phyloP scores from a whole-genome alignment of 1,139 yeast genomes.

The Meyerozyma smithsonii region DNA sequence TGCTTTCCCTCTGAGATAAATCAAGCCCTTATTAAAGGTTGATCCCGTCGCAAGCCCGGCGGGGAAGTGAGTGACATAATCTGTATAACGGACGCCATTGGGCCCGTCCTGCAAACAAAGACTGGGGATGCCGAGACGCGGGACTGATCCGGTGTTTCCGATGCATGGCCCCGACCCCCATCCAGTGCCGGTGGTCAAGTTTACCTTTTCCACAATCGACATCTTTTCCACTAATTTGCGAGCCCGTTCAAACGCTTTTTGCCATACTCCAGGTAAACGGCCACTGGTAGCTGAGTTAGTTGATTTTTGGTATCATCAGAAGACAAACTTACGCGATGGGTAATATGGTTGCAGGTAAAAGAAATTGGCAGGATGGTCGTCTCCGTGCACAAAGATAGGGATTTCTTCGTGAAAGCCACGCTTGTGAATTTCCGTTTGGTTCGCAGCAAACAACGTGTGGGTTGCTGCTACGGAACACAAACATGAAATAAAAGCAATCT shows the following conservation, averaged over 20 bases:
- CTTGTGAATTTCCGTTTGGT: constrained; percentile 15
- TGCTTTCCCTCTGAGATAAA: constrained; percentile 51
- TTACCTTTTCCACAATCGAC: constrained; percentile 56
- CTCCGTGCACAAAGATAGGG: constrained; percentile 26
- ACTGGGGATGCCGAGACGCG: constrained; percentile 52
- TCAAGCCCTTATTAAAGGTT: constrained; percentile 51
- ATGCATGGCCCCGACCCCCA: constrained; percentile 63
- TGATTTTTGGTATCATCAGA: background rate
- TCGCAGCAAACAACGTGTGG: constrained; percentile 7
- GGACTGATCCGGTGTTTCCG: constrained; percentile 60
- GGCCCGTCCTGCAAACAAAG: constrained; percentile 65
- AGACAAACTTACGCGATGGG: constrained; percentile 31
- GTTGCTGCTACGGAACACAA: background rate
- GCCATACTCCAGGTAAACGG: constrained; percentile 46
- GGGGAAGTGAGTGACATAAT: constrained; percentile 54
- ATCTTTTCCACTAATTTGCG: constrained; percentile 47
- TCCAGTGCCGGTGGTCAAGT: constrained; percentile 63
- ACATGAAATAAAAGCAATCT: background rate
- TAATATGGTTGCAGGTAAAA: constrained; percentile 28
- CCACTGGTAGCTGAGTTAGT: constrained; percentile 35
- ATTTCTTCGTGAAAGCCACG: constrained; percentile 34
- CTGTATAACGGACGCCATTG: constrained; percentile 56
- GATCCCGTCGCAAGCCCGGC: constrained; percentile 57
- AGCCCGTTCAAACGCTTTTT: constrained; percentile 52
- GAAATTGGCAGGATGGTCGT: constrained; percentile 22